Conservation (phyloP, 352 stramenopile species). For the Nothophytophthora sp. region DNA sequence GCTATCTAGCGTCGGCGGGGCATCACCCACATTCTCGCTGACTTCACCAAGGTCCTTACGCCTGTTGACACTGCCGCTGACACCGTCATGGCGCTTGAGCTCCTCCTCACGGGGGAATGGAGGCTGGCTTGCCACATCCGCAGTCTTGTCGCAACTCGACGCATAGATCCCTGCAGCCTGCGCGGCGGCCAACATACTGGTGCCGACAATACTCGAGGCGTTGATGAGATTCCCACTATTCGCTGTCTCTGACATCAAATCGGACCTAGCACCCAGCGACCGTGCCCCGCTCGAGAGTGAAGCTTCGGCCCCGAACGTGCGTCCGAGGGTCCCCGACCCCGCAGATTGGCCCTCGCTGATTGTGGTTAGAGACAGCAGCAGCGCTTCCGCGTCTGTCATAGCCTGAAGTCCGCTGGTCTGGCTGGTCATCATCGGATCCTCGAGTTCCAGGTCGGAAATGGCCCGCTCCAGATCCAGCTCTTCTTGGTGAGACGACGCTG, state of each 20-base stretch:
- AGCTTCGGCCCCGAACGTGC: slow-evolving; percentile 22
- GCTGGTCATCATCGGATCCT: slow-evolving; percentile 87
- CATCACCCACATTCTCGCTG: slow-evolving; percentile 18
- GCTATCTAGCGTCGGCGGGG: slow-evolving; percentile 27
- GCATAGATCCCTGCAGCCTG: slow-evolving; percentile 38
- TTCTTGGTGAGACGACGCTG: slow-evolving; percentile 74
- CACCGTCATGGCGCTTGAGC: background rate
- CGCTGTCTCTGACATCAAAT: background rate
- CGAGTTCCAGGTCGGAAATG: slow-evolving; percentile 83
- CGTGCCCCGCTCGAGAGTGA: slow-evolving; percentile 18
- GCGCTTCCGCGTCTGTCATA: slow-evolving; percentile 36
- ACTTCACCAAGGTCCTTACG: slow-evolving; percentile 22
- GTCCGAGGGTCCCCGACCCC: slow-evolving; percentile 41
- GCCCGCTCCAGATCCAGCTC: slow-evolving; percentile 74
- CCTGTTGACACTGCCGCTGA: background rate
- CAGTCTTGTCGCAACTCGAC: slow-evolving; percentile 18
- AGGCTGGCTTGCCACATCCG: slow-evolving; percentile 14
- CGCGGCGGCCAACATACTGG: slow-evolving; percentile 33
- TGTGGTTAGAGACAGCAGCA: slow-evolving; percentile 51
- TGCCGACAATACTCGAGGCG: slow-evolving; percentile 39
- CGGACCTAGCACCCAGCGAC: too few species aligned
- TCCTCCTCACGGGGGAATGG: slow-evolving; percentile 10
- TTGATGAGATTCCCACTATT: slow-evolving; percentile 34
- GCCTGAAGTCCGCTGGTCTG: slow-evolving; percentile 41
- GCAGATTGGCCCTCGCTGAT: slow-evolving; percentile 54